phyloP scores from a whole-genome alignment of 768 basidiomycete species.

The Hysterangium stoloniferum region DNA sequence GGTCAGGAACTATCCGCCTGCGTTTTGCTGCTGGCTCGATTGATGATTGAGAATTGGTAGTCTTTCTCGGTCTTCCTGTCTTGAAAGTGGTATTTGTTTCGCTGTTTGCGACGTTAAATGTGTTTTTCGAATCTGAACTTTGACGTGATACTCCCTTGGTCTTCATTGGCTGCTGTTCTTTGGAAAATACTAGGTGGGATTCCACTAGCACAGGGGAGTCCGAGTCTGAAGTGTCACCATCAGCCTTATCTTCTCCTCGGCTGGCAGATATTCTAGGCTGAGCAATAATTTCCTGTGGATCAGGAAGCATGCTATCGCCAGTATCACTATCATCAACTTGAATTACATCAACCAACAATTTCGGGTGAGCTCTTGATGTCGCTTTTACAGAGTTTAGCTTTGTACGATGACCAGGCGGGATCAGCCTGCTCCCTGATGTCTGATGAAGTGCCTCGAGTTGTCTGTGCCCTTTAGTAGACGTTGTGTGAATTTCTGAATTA shows the following conservation, averaged over 20 bases:
- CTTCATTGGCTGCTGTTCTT: too few relatives aligned
- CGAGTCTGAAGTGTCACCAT: not conserved
- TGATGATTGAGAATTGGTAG: too few relatives aligned
- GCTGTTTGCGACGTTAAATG: too few relatives aligned
- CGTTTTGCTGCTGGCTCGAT: too few relatives aligned
- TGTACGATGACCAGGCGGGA: conserved; percentile 34
- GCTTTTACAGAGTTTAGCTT: conserved; percentile 29
- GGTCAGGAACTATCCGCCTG: too few relatives aligned
- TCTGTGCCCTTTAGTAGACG: conserved; percentile 25
- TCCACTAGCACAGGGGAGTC: not conserved
- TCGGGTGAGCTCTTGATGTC: conserved; percentile 24
- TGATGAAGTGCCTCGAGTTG: conserved; percentile 38
- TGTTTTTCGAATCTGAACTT: too few relatives aligned
- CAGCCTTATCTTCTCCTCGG: not conserved
- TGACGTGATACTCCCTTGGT: too few relatives aligned
- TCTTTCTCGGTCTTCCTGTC: too few relatives aligned
- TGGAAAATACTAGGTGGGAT: too few relatives aligned
- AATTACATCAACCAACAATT: conserved; percentile 46
- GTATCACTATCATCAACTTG: conserved; percentile 27
- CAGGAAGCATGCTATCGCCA: conserved; percentile 39
- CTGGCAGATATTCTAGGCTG: not conserved
- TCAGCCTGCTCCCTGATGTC: conserved; percentile 32
- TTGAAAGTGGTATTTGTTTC: too few relatives aligned
- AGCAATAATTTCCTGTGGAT: conserved; percentile 23
- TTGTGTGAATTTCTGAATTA: conserved; percentile 20